These are phyloP conservation scores for Sphaerulina musiva DNA, from an alignment of 2,329 filamentous ascomycete genomes.

Conservation along the genomic window DNA sequence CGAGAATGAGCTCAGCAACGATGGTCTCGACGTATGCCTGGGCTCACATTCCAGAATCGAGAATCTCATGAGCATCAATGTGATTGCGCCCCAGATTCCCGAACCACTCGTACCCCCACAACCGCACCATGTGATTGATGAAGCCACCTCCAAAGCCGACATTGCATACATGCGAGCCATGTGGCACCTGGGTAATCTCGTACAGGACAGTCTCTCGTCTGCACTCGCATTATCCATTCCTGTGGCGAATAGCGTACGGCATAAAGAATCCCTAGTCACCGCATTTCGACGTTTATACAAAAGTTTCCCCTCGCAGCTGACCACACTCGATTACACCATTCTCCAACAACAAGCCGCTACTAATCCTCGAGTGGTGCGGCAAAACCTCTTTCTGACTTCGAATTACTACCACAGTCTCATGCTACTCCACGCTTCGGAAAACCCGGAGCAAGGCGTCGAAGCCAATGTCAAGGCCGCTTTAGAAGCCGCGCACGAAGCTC, in stretches of 20 bases:
- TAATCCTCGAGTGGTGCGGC: conserved; percentile 62
- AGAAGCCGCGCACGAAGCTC: conserved; percentile 68
- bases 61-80: conserved; percentile 48
- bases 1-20: conserved; percentile 47
- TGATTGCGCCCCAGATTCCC: conserved; percentile 40
- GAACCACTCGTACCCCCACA: conserved; percentile 29
- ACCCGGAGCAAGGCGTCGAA: conserved; percentile 46
- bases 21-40: conserved; percentile 55
- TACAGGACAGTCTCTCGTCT: conserved; percentile 69
- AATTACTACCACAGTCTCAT: conserved; percentile 80
- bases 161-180: conserved; percentile 62
- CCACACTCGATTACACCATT: conserved; percentile 58
- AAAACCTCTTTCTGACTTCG: conserved; percentile 71
- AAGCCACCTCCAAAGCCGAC: conserved; percentile 30
- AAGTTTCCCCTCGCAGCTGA: conserved; percentile 65
- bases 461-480: conserved; percentile 62
- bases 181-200: conserved; percentile 71
- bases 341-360: conserved; percentile 52
- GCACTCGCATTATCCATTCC: conserved; percentile 68
- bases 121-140: conserved; percentile 33
- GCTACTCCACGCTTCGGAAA: conserved; percentile 67
- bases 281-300: conserved; percentile 66
- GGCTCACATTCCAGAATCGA: conserved; percentile 38
- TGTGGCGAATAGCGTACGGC: conserved; percentile 60
- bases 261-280: conserved; percentile 63